phyloP scores from a whole-genome alignment of 805 yeast species.

The Torulaspora gathmanii region DNA sequence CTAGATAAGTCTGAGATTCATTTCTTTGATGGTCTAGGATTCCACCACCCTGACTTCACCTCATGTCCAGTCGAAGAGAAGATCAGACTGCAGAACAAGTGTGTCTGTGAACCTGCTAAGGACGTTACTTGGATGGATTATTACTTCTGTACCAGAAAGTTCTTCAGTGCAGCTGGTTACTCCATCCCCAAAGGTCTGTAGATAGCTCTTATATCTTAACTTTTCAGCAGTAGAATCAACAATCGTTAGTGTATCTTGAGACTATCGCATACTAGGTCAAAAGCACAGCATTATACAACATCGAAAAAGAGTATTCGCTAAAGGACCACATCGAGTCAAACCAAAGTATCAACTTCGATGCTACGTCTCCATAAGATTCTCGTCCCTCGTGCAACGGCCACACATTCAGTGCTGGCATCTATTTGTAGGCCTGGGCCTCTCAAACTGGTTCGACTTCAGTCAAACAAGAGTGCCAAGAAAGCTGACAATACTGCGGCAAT shows the following conservation, averaged over 20 bases:
- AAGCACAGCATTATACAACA: neutral
- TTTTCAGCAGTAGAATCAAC: neutral
- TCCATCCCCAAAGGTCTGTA: constrained; percentile 20
- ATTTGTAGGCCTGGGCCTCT: neutral
- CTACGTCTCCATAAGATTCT: neutral
- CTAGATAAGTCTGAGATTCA: constrained; percentile 54
- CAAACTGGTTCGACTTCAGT: neutral
- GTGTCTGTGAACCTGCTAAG: constrained; percentile 51
- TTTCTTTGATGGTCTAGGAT: constrained; percentile 72
- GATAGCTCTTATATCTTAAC: neutral
- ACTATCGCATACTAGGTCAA: too few species aligned
- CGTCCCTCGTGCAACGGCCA: neutral
- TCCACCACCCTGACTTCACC: constrained; percentile 62
- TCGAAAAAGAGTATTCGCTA: neutral
- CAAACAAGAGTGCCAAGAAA: neutral
- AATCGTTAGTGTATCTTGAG: neutral
- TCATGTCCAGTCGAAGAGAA: constrained; percentile 56
- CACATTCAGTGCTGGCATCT: neutral
- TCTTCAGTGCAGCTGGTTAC: constrained; percentile 38
- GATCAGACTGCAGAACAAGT: constrained; percentile 53
- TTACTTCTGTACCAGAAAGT: constrained; percentile 63
- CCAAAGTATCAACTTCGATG: neutral
- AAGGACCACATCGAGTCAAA: neutral
- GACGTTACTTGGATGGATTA: constrained; percentile 71
- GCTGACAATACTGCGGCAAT: constrained; percentile 26